Evolutionary conservation across 805 yeast species (phyloP).

Genomic region (Candida orba): DNA sequence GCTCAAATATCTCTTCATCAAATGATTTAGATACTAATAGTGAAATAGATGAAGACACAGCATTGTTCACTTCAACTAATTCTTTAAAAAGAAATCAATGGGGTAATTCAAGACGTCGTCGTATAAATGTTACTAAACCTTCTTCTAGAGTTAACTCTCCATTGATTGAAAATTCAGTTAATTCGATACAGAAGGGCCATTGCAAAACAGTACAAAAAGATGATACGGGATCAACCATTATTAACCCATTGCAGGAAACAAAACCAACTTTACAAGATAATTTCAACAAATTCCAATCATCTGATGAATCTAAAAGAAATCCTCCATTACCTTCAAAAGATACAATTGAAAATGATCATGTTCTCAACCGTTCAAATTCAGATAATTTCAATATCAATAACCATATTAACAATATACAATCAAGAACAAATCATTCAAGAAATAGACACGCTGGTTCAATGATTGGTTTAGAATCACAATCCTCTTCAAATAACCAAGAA

Average conservation of each 20-base stretch:
- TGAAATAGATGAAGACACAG: constrained; percentile 20
- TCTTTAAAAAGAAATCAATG: constrained; percentile 41
- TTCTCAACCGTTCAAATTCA: background rate
- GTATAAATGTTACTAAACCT: constrained; percentile 6
- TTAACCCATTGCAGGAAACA: too few species aligned
- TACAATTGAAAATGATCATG: background rate
- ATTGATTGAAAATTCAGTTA: constrained; percentile 4
- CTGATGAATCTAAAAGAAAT: constrained; percentile 6
- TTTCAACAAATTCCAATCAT: background rate
- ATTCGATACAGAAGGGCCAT: background rate
- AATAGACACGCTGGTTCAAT: constrained; percentile 28
- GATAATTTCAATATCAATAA: background rate
- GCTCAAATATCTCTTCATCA: background rate
- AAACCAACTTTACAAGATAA: too few species aligned
- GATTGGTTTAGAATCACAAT: constrained; percentile 10
- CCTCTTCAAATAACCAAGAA: background rate
- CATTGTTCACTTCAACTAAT: constrained; percentile 19
- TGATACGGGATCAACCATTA: background rate
- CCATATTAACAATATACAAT: background rate
- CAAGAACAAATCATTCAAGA: constrained; percentile 28
- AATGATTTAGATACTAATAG: constrained; percentile 2
- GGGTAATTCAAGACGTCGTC: constrained; percentile 38
- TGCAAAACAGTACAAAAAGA: too few species aligned
- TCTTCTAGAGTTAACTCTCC: constrained; percentile 10
- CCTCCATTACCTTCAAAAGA: constrained; percentile 1